A percentile compares a stretch with the other conserved stretches of the same genome.
phyloP scores from a whole-genome alignment of 768 basidiomycete species.

The Leccinum barrowsii region DNA sequence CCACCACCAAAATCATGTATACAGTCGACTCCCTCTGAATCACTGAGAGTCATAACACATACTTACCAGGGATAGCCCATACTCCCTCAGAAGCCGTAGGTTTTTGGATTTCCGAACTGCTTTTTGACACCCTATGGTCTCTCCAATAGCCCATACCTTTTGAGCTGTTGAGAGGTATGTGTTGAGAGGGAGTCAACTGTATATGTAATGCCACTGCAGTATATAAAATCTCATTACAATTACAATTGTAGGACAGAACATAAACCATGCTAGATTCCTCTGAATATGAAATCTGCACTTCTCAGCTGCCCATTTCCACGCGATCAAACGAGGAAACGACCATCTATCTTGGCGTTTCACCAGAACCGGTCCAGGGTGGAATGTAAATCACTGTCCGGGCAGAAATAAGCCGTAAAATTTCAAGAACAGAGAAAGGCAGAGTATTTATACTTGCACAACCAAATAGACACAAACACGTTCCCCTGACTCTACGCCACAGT shows the following conservation, averaged over 20 bases:
- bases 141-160: no score
- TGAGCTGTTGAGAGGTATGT: no score
- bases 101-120: no score
- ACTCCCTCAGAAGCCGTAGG: no score
- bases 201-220: neutral
- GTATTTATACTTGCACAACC: constrained; percentile 24
- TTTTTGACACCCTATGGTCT: no score
- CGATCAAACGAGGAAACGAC: constrained; percentile 50
- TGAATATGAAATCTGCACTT: constrained; percentile 34
- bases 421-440: neutral
- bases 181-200: no score
- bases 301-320: constrained; percentile 48
- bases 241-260: constrained; percentile 28
- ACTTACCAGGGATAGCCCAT: no score
- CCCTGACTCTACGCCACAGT: constrained; percentile 8
- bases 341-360: constrained; percentile 65
- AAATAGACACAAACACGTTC: constrained; percentile 29
- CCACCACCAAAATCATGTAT: no score
- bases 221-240: neutral
- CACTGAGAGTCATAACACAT: no score
- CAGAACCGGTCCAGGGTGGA: constrained; percentile 77
- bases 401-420: constrained; percentile 58
- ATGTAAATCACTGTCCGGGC: constrained; percentile 64
- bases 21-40: no score
- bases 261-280: constrained; percentile 34